phyloP scores from a whole-genome alignment of 2,329 filamentous ascomycete species.

The Xylaria sp. region DNA sequence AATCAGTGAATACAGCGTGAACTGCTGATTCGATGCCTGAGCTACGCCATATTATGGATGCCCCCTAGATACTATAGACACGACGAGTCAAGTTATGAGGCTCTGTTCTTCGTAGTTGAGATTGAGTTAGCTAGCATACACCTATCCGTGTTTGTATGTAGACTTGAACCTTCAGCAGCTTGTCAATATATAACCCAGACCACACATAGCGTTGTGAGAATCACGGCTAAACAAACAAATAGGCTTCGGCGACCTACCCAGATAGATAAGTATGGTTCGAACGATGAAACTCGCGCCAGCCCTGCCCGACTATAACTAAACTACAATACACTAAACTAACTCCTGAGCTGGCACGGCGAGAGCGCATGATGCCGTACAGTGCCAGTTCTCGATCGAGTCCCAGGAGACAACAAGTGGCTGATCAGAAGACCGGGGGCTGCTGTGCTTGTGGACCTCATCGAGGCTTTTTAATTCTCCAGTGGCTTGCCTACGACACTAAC shows the following conservation, averaged over 20 bases:
- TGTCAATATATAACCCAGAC: not conserved
- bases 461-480: constrained; percentile 18
- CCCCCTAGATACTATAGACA: too few relatives aligned
- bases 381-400: constrained; percentile 9
- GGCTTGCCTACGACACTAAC: constrained; percentile 8
- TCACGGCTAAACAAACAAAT: too few relatives aligned
- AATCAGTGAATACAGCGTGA: too few relatives aligned
- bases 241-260: not conserved
- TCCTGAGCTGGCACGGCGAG: not conserved
- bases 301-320: not conserved
- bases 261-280: too few relatives aligned
- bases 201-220: too few relatives aligned
- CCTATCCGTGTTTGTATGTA: not conserved
- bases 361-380: not conserved
- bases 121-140: not conserved
- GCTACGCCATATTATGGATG: too few relatives aligned
- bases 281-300: not conserved
- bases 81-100: not conserved
- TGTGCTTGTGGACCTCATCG: constrained; percentile 12
- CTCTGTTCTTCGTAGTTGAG: not conserved
- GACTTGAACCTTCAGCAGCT: not conserved
- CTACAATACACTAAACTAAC: not conserved
- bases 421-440: constrained; percentile 15
- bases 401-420: constrained; percentile 18
- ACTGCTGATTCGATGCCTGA: too few relatives aligned